phyloP scores from a whole-genome alignment of 805 yeast genomes.

The Wickerhamomyces sydowiorum region DNA sequence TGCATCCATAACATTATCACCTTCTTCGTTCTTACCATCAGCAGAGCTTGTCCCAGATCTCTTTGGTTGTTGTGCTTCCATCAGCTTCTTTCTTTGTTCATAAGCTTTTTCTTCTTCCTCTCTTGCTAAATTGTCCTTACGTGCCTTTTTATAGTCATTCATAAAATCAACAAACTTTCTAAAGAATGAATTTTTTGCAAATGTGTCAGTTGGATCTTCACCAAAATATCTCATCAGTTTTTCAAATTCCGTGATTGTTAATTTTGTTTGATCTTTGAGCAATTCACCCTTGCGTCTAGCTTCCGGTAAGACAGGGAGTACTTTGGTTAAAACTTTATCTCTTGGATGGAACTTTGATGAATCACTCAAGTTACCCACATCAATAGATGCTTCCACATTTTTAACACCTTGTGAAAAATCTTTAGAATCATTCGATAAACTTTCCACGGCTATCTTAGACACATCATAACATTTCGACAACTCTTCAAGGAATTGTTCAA shows the following conservation, averaged over 20 bases:
- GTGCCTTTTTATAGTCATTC: conserved; percentile 57
- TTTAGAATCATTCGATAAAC: conserved; percentile 50
- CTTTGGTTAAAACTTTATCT: conserved; percentile 52
- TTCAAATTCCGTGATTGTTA: conserved; percentile 47
- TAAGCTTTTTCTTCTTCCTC: conserved; percentile 67
- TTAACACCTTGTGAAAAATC: conserved; percentile 47
- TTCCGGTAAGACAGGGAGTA: conserved; percentile 46
- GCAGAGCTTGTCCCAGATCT: conserved; percentile 21
- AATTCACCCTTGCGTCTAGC: conserved; percentile 49
- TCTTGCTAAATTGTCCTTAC: conserved; percentile 54
- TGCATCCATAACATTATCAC: conserved; percentile 70
- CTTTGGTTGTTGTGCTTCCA: conserved; percentile 30
- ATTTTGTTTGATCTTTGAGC: conserved; percentile 43
- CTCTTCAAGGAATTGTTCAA: conserved; percentile 57
- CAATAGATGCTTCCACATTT: conserved; percentile 47
- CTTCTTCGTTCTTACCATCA: conserved; percentile 28
- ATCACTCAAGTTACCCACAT: conserved; percentile 62
- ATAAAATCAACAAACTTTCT: conserved; percentile 55
- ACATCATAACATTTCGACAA: conserved; percentile 45
- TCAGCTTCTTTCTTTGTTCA: conserved; percentile 53
- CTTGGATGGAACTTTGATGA: conserved; percentile 57
- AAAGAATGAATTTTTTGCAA: conserved; percentile 55
- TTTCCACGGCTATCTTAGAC: conserved; percentile 59
- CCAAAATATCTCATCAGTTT: conserved; percentile 66
- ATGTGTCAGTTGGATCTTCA: conserved; percentile 51